Conservation (phyloP, 192 early-diverging fungal species). For the Phlyctochytrium bullatum region DNA sequence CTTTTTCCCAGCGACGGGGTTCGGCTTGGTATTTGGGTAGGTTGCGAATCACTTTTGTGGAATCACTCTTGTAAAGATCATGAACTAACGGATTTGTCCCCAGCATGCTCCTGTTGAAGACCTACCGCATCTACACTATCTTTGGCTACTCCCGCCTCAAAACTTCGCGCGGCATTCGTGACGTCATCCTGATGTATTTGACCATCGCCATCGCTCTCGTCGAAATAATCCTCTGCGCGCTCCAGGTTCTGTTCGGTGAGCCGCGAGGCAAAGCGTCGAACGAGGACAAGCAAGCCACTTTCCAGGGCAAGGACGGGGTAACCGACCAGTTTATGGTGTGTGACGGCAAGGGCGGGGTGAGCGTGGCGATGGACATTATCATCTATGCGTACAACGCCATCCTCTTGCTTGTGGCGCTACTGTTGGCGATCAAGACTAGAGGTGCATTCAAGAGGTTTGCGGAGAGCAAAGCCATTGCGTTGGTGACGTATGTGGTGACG, state of each 20-base stretch:
- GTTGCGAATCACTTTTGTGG: background rate
- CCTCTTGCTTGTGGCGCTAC: background rate
- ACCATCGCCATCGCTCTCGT: background rate
- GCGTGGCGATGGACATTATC: slow-evolving; percentile 6
- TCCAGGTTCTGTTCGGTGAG: background rate
- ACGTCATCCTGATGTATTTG: background rate
- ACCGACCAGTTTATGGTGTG: background rate
- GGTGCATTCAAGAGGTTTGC: slow-evolving; percentile 1
- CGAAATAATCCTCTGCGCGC: background rate
- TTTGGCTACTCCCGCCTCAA: slow-evolving; percentile 4
- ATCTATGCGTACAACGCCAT: slow-evolving; percentile 8
- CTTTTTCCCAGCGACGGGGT: slow-evolving; percentile 11
- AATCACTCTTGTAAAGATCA: background rate
- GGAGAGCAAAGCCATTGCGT: slow-evolving; percentile 10
- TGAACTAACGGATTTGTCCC: background rate
- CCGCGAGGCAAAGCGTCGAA: background rate
- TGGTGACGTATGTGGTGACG: slow-evolving; percentile 1
- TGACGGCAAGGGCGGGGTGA: background rate
- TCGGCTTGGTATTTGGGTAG: slow-evolving; percentile 10
- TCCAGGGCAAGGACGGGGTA: background rate
- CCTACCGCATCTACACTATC: slow-evolving; percentile 16
- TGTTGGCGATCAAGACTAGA: slow-evolving; percentile 7
- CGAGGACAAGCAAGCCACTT: background rate
- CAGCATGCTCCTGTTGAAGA: slow-evolving; percentile 11
- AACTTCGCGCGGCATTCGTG: background rate